Conservation (phyloP, 352 stramenopile species). For the Globisporangium acanthophoron region DNA sequence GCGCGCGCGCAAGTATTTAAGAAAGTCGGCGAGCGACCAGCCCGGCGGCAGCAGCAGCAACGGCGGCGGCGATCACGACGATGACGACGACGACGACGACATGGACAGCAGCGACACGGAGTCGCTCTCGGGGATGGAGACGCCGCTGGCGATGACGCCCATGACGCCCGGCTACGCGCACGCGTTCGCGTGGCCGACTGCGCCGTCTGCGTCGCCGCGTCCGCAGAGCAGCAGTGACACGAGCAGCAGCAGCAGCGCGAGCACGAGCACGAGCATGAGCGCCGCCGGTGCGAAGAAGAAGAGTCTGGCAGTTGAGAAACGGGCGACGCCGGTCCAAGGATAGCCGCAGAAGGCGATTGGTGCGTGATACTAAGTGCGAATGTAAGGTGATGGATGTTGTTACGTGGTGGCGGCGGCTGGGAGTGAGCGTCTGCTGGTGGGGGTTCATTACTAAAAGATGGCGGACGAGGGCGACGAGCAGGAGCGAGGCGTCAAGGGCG, state of each 20-base stretch:
- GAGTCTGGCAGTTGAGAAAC: neutral
- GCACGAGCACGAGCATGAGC: neutral
- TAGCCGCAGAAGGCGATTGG: neutral
- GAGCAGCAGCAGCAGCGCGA: neutral
- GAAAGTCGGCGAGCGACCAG: slow-evolving; percentile 32
- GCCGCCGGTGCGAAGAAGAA: neutral
- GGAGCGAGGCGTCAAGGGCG: slow-evolving; percentile 13
- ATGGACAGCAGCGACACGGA: slow-evolving; percentile 10
- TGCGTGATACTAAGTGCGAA: no score
- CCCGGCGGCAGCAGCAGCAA: neutral
- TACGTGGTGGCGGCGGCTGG: no score
- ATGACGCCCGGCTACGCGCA: slow-evolving; percentile 14
- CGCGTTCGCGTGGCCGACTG: slow-evolving; percentile 11
- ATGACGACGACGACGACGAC: neutral
- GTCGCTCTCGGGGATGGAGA: slow-evolving; percentile 17
- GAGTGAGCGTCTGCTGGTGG: no score
- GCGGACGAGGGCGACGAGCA: slow-evolving; percentile 27
- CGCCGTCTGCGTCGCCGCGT: neutral
- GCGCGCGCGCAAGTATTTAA: slow-evolving; percentile 77
- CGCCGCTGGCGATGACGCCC: slow-evolving; percentile 13
- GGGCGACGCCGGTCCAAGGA: neutral
- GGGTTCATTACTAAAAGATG: slow-evolving; percentile 5
- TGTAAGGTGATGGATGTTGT: no score
- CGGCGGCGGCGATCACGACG: neutral
- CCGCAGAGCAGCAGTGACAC: neutral